These are phyloP conservation scores for Xylaria bambusicola DNA, from an alignment of 495 filamentous ascomycete species.

Conservation along the genomic window DNA sequence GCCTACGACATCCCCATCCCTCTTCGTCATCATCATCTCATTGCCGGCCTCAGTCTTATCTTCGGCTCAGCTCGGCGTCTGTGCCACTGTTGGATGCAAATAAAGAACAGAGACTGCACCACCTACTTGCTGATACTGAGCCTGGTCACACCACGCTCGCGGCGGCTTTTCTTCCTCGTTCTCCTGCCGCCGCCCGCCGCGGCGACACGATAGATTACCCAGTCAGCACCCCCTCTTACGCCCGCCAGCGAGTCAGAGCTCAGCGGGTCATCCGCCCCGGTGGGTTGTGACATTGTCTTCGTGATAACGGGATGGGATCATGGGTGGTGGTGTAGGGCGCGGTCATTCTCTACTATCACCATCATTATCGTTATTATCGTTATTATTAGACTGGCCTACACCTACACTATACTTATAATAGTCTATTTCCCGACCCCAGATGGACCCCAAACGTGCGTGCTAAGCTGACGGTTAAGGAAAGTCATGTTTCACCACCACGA, in stretches of 20 bases:
- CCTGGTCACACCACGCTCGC: neutral
- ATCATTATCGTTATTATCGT: neutral
- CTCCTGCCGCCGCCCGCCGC: slow-evolving; percentile 2
- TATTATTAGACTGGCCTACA: slow-evolving; percentile 15
- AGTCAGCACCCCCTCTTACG: slow-evolving; percentile 8
- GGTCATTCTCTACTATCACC: too few relatives aligned
- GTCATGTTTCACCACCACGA: slow-evolving; percentile 13
- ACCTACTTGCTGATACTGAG: too few relatives aligned
- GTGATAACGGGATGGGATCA: slow-evolving; percentile 14
- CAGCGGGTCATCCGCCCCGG: slow-evolving; percentile 16
- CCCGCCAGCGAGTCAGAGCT: slow-evolving; percentile 6
- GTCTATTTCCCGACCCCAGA: slow-evolving; percentile 16
- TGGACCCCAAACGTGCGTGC: slow-evolving; percentile 7
- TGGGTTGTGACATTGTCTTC: slow-evolving; percentile 18
- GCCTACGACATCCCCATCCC: too few relatives aligned
- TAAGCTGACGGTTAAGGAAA: slow-evolving; percentile 1
- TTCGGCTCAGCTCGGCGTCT: neutral
- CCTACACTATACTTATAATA: too few relatives aligned
- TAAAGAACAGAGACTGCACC: neutral
- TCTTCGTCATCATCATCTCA: neutral
- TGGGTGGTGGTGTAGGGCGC: slow-evolving; percentile 5
- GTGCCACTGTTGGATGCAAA: too few relatives aligned
- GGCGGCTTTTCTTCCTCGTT: neutral
- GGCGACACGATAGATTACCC: slow-evolving; percentile 9
- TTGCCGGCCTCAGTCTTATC: neutral